phyloP scores from a whole-genome alignment of 2,329 filamentous ascomycete species.

The Ascosphaera pollenicola region DNA sequence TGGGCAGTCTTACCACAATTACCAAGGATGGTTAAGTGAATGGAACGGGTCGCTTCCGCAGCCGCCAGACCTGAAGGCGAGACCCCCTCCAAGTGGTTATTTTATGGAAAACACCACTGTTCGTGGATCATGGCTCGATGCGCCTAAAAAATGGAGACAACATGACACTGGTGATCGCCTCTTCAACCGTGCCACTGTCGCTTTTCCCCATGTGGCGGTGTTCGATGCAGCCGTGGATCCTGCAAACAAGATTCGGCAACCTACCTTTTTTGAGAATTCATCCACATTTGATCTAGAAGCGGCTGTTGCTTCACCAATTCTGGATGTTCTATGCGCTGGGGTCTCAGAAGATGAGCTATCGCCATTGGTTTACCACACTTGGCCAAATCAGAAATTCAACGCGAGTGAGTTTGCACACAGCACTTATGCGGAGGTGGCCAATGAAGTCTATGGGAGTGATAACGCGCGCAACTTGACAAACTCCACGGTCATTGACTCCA shows the following conservation, averaged over 20 bases:
- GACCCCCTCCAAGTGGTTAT: conserved; percentile 40
- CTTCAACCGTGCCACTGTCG: conserved; percentile 55
- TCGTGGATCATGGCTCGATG: conserved; percentile 45
- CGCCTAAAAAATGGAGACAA: conserved; percentile 7
- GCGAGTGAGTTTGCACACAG: background rate
- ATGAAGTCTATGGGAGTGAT: conserved; percentile 22
- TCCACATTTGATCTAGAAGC: conserved; percentile 48
- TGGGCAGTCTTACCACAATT: conserved; percentile 46
- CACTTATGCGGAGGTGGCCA: conserved; percentile 27
- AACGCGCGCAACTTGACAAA: conserved; percentile 23
- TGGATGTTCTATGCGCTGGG: conserved; percentile 55
- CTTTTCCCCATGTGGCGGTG: conserved; percentile 53
- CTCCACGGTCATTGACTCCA: conserved; percentile 39
- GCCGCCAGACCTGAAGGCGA: conserved; percentile 18
- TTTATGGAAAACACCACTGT: conserved; percentile 54
- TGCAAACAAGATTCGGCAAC: conserved; percentile 47
- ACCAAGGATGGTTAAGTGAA: conserved; percentile 34
- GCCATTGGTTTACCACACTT: conserved; percentile 42
- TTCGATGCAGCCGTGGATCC: conserved; percentile 39
- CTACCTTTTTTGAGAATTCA: conserved; percentile 38
- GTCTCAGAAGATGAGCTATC: conserved; percentile 35
- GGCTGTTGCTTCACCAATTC: conserved; percentile 43
- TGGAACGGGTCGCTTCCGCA: conserved; percentile 30
- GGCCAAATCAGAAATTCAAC: conserved; percentile 24
- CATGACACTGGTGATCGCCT: conserved; percentile 19